Evolutionary conservation across 2,329 filamentous ascomycete species (phyloP).

Genomic region (Fusarium fujikuroi): DNA sequence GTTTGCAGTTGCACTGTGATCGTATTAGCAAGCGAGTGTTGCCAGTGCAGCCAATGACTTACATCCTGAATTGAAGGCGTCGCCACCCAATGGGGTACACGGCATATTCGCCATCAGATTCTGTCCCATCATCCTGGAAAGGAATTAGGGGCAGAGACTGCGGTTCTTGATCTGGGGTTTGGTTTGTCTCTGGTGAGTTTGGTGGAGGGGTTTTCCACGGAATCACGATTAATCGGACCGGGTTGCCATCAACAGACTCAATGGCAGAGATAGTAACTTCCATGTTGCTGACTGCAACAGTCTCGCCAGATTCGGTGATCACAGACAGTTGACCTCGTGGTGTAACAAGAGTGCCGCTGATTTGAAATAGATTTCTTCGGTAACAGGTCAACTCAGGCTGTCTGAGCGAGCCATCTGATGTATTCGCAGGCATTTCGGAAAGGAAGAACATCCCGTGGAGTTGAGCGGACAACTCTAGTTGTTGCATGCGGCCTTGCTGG

Average conservation of each 20-base stretch:
- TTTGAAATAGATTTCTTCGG: slow-evolving; percentile 93
- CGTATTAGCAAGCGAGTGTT: slow-evolving; percentile 14
- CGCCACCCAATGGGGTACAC: slow-evolving; percentile 96
- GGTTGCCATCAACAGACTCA: slow-evolving; percentile 92
- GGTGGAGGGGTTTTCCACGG: slow-evolving; percentile 97
- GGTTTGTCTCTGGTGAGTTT: slow-evolving; percentile 73
- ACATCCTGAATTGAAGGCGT: slow-evolving; percentile 88
- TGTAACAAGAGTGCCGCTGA: slow-evolving; percentile 87
- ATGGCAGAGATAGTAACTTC: slow-evolving; percentile 92
- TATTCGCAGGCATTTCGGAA: slow-evolving; percentile 78
- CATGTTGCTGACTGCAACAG: slow-evolving; percentile 82
- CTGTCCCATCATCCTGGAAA: slow-evolving; percentile 69
- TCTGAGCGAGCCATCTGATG: slow-evolving; percentile 65
- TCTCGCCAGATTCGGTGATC: slow-evolving; percentile 84
- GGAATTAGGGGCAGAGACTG: slow-evolving; percentile 80
- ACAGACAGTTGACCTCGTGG: slow-evolving; percentile 82
- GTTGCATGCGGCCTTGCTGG: slow-evolving; percentile 67
- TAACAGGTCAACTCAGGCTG: slow-evolving; percentile 94
- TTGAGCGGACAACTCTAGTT: slow-evolving; percentile 75
- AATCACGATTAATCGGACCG: slow-evolving; percentile 94
- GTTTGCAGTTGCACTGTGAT: slow-evolving; percentile 84
- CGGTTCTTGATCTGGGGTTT: slow-evolving; percentile 83
- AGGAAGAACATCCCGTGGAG: slow-evolving; percentile 91
- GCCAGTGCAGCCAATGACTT: slow-evolving; percentile 46
- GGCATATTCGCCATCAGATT: slow-evolving; percentile 80